These are phyloP conservation scores for Drechslerella stenobrocha DNA, from an alignment of 2,329 filamentous ascomycete genomes.

Conservation along the genomic window DNA sequence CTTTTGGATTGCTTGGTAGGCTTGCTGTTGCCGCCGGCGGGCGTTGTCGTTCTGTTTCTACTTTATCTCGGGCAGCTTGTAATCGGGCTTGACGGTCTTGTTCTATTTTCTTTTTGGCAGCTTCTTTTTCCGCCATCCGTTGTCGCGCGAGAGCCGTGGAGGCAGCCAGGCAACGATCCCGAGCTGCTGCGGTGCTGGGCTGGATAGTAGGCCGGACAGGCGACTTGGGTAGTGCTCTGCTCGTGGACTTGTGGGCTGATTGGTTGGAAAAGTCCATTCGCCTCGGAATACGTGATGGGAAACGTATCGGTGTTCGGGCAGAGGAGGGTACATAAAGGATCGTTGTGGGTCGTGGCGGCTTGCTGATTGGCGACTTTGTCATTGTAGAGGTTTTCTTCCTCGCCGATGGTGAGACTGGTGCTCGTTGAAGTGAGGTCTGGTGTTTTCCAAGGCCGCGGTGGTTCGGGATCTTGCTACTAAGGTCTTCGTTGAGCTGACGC, in stretches of 20 bases:
- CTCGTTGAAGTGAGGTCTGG: not conserved
- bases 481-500: not conserved
- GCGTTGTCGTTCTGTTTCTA: constrained; percentile 27
- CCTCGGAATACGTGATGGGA: not conserved
- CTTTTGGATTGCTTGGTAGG: constrained; percentile 25
- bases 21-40: constrained; percentile 24
- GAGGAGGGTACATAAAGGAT: not conserved
- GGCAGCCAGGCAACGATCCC: constrained; percentile 23
- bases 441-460: not conserved
- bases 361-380: not conserved
- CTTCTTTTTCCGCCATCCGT: constrained; percentile 26
- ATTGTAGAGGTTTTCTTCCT: not conserved
- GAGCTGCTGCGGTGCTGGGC: constrained; percentile 14
- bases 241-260: too few relatives aligned
- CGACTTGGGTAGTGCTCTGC: too few relatives aligned
- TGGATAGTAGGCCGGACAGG: not conserved
- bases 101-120: constrained; percentile 14
- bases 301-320: not conserved
- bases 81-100: constrained; percentile 17
- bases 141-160: constrained; percentile 21
- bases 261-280: not conserved
- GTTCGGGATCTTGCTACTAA: not conserved
- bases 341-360: not conserved
- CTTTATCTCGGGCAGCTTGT: constrained; percentile 38
- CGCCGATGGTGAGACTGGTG: not conserved